These are phyloP conservation scores for Raphanus sativus DNA, from an alignment of 345 rosid genomes.

Conservation along the genomic window DNA sequence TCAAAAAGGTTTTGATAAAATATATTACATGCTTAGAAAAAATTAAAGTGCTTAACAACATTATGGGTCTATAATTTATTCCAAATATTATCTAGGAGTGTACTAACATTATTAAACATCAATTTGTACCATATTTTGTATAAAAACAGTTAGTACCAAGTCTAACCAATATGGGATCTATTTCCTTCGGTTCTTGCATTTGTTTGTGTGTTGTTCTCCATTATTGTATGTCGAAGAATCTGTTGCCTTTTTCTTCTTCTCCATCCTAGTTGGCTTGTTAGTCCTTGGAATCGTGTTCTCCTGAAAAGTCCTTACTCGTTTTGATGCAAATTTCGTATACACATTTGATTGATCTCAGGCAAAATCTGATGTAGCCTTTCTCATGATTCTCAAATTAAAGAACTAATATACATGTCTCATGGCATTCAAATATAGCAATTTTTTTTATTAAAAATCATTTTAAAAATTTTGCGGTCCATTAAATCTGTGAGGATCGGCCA, in stretches of 20 bases:
- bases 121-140: neutral
- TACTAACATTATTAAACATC: neutral
- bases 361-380: neutral
- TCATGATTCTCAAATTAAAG: neutral
- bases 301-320: neutral
- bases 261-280: neutral
- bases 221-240: conserved; percentile 3
- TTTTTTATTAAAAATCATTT: neutral
- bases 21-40: neutral
- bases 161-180: neutral
- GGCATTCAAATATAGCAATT: neutral
- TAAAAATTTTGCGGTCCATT: neutral
- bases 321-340: conserved; percentile 1
- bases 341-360: neutral
- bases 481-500: neutral
- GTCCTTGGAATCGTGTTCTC: neutral
- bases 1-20: neutral
- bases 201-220: conserved; percentile 3
- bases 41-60: neutral
- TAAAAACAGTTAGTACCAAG: neutral
- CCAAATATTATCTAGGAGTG: neutral
- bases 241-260: neutral
- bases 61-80: neutral
- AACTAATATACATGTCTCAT: neutral
- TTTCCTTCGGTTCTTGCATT: neutral